These are phyloP conservation scores for Venturia oleaginea DNA, from an alignment of 2,329 filamentous ascomycete genomes.

Conservation along the genomic window DNA sequence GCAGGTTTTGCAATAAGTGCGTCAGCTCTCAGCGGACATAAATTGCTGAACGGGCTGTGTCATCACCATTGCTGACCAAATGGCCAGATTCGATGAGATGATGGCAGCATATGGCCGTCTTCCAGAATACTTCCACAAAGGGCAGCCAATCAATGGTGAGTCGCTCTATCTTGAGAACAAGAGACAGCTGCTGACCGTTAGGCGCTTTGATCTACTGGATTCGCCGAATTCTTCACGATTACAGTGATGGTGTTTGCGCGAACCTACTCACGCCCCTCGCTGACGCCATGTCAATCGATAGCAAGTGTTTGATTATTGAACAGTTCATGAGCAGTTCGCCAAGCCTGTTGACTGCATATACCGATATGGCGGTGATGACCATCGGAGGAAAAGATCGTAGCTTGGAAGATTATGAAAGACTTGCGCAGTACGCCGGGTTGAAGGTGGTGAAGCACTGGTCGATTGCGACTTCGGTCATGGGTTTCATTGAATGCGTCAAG, in stretches of 20 bases:
- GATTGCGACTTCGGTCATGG: not conserved
- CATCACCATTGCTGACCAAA: not conserved
- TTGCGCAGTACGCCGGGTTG: not conserved
- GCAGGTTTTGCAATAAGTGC: no score
- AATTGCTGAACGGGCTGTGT: no score
- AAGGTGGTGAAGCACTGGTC: not conserved
- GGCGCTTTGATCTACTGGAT: not conserved
- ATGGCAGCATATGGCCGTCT: not conserved
- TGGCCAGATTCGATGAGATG: not conserved
- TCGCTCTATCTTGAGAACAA: not conserved
- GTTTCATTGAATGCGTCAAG: not conserved
- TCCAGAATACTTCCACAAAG: not conserved
- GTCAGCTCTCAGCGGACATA: no score
- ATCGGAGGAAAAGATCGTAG: not conserved
- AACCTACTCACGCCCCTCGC: not conserved
- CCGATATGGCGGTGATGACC: not conserved
- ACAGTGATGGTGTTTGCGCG: not conserved
- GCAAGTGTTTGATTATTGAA: not conserved
- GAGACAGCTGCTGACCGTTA: not conserved
- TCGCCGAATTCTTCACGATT: not conserved
- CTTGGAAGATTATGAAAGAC: not conserved
- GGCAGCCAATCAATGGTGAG: not conserved
- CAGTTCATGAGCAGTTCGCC: not conserved
- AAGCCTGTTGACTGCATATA: not conserved
- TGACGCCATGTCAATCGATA: not conserved